Percentiles rank a stretch among this genome's conserved stretches.
These are phyloP conservation scores for Zygnema circumcarinatum DNA, from an alignment of 139 green algal genomes.

Conservation along the genomic window DNA sequence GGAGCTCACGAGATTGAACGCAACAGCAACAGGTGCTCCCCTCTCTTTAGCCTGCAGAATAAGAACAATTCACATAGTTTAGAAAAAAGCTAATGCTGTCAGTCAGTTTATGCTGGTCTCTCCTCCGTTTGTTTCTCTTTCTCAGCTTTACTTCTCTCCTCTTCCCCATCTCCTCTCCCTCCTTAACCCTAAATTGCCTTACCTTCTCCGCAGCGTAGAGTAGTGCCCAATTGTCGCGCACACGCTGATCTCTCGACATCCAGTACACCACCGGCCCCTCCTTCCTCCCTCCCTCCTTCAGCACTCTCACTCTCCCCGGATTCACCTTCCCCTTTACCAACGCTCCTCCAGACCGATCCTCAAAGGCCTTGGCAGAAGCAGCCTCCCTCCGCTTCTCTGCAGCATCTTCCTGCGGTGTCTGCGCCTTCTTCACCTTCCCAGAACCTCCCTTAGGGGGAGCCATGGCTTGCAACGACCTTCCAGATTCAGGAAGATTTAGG, in stretches of 20 bases:
- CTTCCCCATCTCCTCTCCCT: not conserved
- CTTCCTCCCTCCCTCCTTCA: conserved; percentile 3
- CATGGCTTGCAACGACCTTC: too few species aligned
- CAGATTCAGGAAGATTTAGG: not conserved
- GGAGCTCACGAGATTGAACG: conserved; percentile 58
- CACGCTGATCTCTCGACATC: conserved; percentile 91
- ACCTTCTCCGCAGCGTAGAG: conserved; percentile 77
- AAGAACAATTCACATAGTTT: too few species aligned
- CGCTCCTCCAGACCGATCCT: not conserved
- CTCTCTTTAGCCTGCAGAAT: conserved; percentile 44
- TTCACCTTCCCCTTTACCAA: conserved; percentile 2
- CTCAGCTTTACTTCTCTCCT: not conserved
- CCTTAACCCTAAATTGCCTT: not conserved
- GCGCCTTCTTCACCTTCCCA: too few species aligned
- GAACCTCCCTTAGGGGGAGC: too few species aligned
- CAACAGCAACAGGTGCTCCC: conserved; percentile 46
- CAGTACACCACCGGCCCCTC: conserved; percentile 66
- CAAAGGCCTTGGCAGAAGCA: too few species aligned
- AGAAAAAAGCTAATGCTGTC: too few species aligned
- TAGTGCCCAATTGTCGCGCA: conserved; percentile 95
- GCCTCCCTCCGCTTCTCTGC: too few species aligned
- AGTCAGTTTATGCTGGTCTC: too few species aligned
- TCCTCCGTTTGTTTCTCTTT: not conserved
- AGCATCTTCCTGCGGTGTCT: too few species aligned
- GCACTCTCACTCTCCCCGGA: conserved; percentile 4